These are phyloP conservation scores for Venturia oleaginea DNA, from an alignment of 2,329 filamentous ascomycete genomes.

Conservation along the genomic window DNA sequence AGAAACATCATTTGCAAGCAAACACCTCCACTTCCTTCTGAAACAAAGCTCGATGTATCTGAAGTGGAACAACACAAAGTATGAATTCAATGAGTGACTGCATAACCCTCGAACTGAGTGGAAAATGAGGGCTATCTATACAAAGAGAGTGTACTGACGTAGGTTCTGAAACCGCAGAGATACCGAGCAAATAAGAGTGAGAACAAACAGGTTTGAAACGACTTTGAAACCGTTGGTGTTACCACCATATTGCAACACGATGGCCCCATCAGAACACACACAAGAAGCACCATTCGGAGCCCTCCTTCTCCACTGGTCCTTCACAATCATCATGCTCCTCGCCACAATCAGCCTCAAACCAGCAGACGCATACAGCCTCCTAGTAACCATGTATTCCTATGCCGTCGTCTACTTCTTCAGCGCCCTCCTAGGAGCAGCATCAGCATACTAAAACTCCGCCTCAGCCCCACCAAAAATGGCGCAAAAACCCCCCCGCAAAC, in stretches of 20 bases:
- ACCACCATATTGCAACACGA: too few relatives aligned
- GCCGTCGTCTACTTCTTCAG: constrained; percentile 5
- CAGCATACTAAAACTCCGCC: constrained; percentile 8
- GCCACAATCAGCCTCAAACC: constrained; percentile 22
- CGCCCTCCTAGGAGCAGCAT: neutral
- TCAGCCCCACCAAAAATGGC: neutral
- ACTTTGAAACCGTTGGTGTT: too few relatives aligned
- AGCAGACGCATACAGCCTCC: constrained; percentile 22
- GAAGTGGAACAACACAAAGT: too few relatives aligned
- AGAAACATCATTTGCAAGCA: neutral
- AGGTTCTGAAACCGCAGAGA: too few relatives aligned
- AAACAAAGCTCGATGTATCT: constrained; percentile 7
- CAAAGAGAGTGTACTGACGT: too few relatives aligned
- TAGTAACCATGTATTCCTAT: constrained; percentile 33
- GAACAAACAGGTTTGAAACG: too few relatives aligned
- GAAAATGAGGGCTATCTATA: too few relatives aligned
- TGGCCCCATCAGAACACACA: constrained; percentile 16
- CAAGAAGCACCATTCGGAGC: constrained; percentile 32
- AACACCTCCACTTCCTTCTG: neutral
- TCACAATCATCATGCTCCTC: constrained; percentile 26
- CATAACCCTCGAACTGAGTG: too few relatives aligned
- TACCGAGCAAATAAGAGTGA: too few relatives aligned
- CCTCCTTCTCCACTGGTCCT: constrained; percentile 31
- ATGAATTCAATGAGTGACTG: too few relatives aligned
- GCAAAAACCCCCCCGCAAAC: constrained; percentile 7